phyloP scores from a whole-genome alignment of 257 asterid genomes.

The Solanum clarkiae region DNA sequence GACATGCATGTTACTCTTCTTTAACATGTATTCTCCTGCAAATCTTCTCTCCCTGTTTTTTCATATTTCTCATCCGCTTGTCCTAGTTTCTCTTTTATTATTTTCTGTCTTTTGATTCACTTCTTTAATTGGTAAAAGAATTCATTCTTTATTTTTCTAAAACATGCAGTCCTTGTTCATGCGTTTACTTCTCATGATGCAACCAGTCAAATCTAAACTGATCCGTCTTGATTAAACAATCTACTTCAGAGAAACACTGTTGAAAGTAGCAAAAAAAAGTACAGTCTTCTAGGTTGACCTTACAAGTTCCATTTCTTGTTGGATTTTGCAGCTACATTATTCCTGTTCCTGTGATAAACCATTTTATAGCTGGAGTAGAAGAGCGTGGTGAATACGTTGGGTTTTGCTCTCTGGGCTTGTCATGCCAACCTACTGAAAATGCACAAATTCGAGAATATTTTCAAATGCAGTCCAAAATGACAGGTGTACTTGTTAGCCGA shows the following conservation, averaged over 20 bases:
- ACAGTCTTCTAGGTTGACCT: background rate
- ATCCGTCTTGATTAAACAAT: background rate
- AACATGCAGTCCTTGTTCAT: background rate
- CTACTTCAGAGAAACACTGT: background rate
- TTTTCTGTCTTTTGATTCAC: background rate
- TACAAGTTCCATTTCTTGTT: background rate
- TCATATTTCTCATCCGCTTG: background rate
- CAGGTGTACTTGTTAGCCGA: slow-evolving; percentile 83
- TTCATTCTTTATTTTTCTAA: background rate
- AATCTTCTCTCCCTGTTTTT: background rate
- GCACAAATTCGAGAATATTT: slow-evolving; percentile 72
- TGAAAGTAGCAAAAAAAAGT: background rate
- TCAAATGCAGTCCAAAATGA: slow-evolving; percentile 49
- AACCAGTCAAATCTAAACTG: background rate
- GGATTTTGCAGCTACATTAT: slow-evolving; percentile 61
- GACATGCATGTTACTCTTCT: background rate
- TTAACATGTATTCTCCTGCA: background rate
- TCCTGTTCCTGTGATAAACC: slow-evolving; percentile 91
- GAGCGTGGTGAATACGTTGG: slow-evolving; percentile 80
- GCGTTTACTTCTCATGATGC: background rate
- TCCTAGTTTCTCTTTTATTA: background rate
- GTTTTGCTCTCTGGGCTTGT: slow-evolving; percentile 88
- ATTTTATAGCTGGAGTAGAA: slow-evolving; percentile 77
- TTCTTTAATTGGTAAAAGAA: background rate
- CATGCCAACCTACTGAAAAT: slow-evolving; percentile 93